Base-by-base conservation (phyloP, 192 early-diverging fungal genomes). In the Coemansia sp. region DNA sequence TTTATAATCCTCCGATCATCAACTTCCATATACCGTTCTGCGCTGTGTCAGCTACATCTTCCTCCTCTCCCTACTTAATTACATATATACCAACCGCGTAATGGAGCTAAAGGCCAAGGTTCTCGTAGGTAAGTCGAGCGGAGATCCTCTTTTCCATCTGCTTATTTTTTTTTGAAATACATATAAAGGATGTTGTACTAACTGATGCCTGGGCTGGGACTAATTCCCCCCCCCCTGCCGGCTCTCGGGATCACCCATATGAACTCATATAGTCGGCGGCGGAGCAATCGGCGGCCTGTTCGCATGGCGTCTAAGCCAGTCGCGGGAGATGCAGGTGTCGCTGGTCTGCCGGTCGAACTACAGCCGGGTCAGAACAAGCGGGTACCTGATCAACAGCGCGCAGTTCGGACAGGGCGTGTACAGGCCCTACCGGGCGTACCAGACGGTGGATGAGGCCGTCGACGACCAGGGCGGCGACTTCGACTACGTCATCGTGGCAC, bases 261-360 rank as follows among this genome's bases (percentile, higher is more conserved):
- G 20, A 20, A 20, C 20, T 20, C 20, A 20, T 20, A 20, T 20
- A 81, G 78, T 81, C 41, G 79, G 79, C 12, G 79, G 79, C 41
- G 79, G 79, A 32, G 79, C 79, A 17, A 73, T 81, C 49, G 79
- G 79, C 6, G 79, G 74, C 11, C 60, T 81, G 10, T 72, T 81
- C 16, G 79, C 70, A 10, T 81, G 79, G 79, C 66, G 79, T 14
- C 74, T 82, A 11, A 76, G 74, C 42, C 67, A 65, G 1, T 76
- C 68, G 2, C 64, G 68, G 61, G 50, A 66, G 19, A 62, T 74
- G 8, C 39, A 20, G 4, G 81, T 83, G 20, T 78, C 81, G 1
- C 44, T 78, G 0, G 72, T 83, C 0, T 83, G 81, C 19, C 76
- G 81, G 2, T 83, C 81, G 22, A 83, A 75, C 70, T 78, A 83